These are phyloP conservation scores for Lipomyces sp. DNA, from an alignment of 805 yeast species.

Conservation along the genomic window DNA sequence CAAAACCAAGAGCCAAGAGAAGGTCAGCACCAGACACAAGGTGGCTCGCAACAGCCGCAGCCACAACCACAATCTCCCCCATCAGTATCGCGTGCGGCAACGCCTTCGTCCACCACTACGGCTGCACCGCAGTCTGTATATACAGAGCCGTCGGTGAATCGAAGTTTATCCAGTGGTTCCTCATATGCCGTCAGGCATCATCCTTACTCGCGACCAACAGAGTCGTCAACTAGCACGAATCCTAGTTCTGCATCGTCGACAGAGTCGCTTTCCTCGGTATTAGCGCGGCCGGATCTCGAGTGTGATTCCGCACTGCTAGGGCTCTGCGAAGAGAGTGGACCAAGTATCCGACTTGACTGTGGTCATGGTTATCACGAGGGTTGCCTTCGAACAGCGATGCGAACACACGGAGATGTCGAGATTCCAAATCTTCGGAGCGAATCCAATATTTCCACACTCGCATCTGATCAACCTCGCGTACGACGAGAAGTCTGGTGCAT, in stretches of 20 bases:
- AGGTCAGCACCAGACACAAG: background rate
- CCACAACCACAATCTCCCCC: background rate
- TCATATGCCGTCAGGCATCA: slow-evolving; percentile 29
- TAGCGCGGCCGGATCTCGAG: slow-evolving; percentile 39
- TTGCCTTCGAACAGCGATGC: slow-evolving; percentile 41
- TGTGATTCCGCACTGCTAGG: slow-evolving; percentile 41
- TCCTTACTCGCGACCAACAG: slow-evolving; percentile 30
- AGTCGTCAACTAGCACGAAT: slow-evolving; percentile 3
- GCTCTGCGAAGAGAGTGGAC: slow-evolving; percentile 36
- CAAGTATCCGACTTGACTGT: slow-evolving; percentile 40
- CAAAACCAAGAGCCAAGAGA: background rate
- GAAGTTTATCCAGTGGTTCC: slow-evolving; percentile 2
- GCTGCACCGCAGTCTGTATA: background rate
- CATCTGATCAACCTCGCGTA: slow-evolving; percentile 20
- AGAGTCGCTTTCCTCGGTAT: slow-evolving; percentile 14
- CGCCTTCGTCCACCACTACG: background rate
- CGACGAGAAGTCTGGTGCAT: slow-evolving; percentile 44
- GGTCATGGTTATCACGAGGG: slow-evolving; percentile 44
- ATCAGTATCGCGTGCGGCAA: background rate
- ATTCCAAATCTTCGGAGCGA: slow-evolving; percentile 38
- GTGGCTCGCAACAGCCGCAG: slow-evolving; percentile 4
- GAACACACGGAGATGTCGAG: slow-evolving; percentile 43
- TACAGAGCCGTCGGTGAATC: background rate
- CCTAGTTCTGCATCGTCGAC: slow-evolving; percentile 1
- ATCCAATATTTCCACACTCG: slow-evolving; percentile 24